Base-by-base conservation (phyloP, 805 yeast species). In the Myxozyma kluyveri region DNA sequence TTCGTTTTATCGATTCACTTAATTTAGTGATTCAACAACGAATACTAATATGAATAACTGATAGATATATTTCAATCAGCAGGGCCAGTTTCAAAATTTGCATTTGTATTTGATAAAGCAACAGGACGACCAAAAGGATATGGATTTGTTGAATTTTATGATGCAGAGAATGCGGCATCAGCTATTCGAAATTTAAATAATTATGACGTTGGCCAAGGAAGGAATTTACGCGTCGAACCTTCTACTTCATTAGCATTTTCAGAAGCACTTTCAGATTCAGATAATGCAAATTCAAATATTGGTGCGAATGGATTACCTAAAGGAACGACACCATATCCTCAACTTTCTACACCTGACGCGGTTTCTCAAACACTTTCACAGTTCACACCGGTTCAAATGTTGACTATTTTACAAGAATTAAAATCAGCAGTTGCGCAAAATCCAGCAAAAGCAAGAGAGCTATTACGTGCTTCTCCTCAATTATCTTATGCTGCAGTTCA, bases 81-180 rank as follows among this genome's bases (percentile, higher is more conserved):
- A 1, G 98, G 97, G 1, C 96, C 97, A 0, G 91, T 91, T 1
- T 77, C 79, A 23, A 80, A 79, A 49, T 72, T 88, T 53, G 83
- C 84, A 65, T 76, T 91, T 64, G 76, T 88, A 67, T 88, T 90
- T 66, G 97, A 91, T 67, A 83, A 86, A 40, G 83, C 82, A 49
- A 89, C 96, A 0, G 97, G 97, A 1, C 83, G 82, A 64, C 87
- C 96, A 6, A 88, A 85, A 67, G 97, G 97, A 2, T 87, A 82
- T 64, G 96, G 96, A 3, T 87, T 86, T 63, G 84, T 91, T 17
- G 90, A 86, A 62, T 91, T 86, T 66, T 78, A 76, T 44, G 76
- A 91, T 66, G 72, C 79, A 10, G 96, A 87, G 61, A 86, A 96
- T 0, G 96, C 96, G 3, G 81, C 87, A 1, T 82, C 91, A 18